These are phyloP conservation scores for Lactarius vividus DNA, from an alignment of 768 basidiomycete species.

Conservation along the genomic window DNA sequence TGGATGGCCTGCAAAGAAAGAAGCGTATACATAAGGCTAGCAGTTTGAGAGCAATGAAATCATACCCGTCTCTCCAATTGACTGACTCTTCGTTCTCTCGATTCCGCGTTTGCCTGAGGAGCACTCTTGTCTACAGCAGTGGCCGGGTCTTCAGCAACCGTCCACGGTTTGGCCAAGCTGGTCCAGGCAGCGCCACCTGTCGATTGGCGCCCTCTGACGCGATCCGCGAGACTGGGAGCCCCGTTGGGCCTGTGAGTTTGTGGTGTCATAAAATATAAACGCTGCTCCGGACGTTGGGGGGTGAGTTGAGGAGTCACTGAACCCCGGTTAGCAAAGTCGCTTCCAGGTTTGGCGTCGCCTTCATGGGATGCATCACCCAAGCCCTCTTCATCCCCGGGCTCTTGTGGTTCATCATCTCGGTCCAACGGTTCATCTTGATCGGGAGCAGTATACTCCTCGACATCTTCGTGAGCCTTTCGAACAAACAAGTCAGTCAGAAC, in stretches of 20 bases:
- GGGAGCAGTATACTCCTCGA: slow-evolving; percentile 28
- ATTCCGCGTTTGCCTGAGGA: not conserved
- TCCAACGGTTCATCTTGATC: slow-evolving; percentile 33
- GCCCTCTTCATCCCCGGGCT: slow-evolving; percentile 27
- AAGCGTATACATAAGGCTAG: not conserved
- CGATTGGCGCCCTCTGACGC: slow-evolving; percentile 25
- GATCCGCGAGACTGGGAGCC: slow-evolving; percentile 21
- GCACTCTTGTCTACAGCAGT: slow-evolving; percentile 31
- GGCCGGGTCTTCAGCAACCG: slow-evolving; percentile 53
- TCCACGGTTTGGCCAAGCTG: slow-evolving; percentile 52
- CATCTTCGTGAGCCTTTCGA: slow-evolving; percentile 1
- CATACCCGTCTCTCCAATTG: slow-evolving; percentile 18
- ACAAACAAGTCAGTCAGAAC: slow-evolving; percentile 1
- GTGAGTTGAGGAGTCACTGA: slow-evolving; percentile 22
- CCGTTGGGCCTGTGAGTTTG: slow-evolving; percentile 37
- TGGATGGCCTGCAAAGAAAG: slow-evolving; percentile 48
- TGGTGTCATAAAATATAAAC: slow-evolving; percentile 56
- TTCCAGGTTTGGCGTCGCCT: slow-evolving; percentile 20
- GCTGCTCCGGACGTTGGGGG: slow-evolving; percentile 34
- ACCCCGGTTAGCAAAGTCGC: slow-evolving; percentile 2
- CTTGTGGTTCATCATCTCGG: slow-evolving; percentile 20
- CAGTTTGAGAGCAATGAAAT: not conserved
- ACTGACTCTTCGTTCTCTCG: slow-evolving; percentile 4
- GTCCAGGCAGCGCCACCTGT: slow-evolving; percentile 39
- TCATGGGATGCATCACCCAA: slow-evolving; percentile 14